These are phyloP conservation scores for Desmodesmus armatus DNA, from an alignment of 139 green algal species.

Conservation along the genomic window DNA sequence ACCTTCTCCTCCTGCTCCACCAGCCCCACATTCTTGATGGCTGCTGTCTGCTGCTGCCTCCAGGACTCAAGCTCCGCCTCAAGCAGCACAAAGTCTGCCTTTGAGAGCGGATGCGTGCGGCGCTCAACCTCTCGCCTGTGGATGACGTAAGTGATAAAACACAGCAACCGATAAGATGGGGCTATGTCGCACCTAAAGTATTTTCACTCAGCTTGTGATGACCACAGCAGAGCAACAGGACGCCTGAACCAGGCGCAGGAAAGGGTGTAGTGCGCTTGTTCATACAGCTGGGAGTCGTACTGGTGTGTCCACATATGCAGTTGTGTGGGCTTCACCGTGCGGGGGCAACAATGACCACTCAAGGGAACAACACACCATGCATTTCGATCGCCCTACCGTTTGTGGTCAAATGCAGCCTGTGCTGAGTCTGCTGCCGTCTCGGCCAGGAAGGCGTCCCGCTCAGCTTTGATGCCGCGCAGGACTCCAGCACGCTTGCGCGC, in stretches of 20 bases:
- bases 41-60: conserved; percentile 71
- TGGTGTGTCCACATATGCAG: too few species aligned
- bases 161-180: too few species aligned
- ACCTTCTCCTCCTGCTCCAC: conserved; percentile 67
- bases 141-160: background rate
- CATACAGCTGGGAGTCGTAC: too few species aligned
- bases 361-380: too few species aligned
- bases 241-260: too few species aligned
- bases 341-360: too few species aligned
- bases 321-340: too few species aligned
- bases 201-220: too few species aligned
- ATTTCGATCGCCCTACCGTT: background rate
- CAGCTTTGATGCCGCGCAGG: conserved; percentile 56
- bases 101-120: conserved; percentile 80
- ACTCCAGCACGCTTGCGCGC: conserved; percentile 61
- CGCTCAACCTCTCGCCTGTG: conserved; percentile 78
- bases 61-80: conserved; percentile 85
- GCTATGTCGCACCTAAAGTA: too few species aligned
- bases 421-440: conserved; percentile 38
- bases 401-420: background rate
- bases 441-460: conserved; percentile 66
- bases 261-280: too few species aligned
- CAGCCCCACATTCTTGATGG: conserved; percentile 74
- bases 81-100: conserved; percentile 86
- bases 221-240: too few species aligned